These are phyloP conservation scores for Pisolithus marmoratus DNA, from an alignment of 768 basidiomycete species.

Conservation along the genomic window DNA sequence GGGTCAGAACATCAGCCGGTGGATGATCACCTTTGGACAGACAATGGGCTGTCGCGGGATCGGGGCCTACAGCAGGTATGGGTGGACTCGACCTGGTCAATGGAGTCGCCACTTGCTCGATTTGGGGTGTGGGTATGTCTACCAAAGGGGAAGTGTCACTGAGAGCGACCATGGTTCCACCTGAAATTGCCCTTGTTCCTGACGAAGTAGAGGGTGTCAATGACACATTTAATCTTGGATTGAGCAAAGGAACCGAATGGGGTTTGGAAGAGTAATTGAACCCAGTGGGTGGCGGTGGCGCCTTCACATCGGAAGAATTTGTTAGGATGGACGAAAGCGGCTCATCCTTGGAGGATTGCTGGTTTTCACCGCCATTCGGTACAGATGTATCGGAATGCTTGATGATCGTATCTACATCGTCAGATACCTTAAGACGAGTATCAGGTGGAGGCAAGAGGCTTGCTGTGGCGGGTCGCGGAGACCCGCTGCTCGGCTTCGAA, in stretches of 20 bases:
- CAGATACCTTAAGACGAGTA: background rate
- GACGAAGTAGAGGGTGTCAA: slow-evolving; percentile 10
- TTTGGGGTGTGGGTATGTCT: background rate
- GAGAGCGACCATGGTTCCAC: background rate
- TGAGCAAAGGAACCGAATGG: background rate
- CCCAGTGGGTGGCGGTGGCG: slow-evolving; percentile 1
- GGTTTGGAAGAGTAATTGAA: background rate
- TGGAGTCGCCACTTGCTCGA: background rate
- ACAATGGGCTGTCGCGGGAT: slow-evolving; percentile 3
- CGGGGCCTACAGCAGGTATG: background rate
- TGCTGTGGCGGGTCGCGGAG: background rate
- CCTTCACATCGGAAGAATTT: slow-evolving; percentile 10
- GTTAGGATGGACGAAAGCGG: slow-evolving; percentile 20
- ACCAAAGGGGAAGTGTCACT: slow-evolving; percentile 1
- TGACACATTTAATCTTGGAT: slow-evolving; percentile 5
- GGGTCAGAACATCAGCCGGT: background rate
- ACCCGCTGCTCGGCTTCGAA: slow-evolving; percentile 1
- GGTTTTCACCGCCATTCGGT: background rate
- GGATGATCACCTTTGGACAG: slow-evolving; percentile 1
- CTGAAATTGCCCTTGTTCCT: slow-evolving; percentile 1
- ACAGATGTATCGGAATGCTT: background rate
- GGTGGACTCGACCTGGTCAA: background rate
- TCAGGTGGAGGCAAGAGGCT: background rate
- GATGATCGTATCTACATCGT: slow-evolving; percentile 1
- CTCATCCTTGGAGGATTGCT: slow-evolving; percentile 5